phyloP scores from a whole-genome alignment of 257 asterid species.

The Nicotiana undulata region DNA sequence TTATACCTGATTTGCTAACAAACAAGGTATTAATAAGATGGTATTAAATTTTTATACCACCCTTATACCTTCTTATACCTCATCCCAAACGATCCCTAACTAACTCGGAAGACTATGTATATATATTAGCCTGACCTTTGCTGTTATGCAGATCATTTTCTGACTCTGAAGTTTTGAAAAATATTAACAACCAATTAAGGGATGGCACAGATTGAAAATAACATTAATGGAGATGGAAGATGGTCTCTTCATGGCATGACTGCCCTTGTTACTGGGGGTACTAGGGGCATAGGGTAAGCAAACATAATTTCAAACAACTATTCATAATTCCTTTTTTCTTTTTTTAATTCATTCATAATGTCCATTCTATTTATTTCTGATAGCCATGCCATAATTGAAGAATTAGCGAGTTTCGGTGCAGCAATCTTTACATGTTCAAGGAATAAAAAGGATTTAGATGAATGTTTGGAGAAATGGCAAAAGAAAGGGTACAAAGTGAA shows the following conservation, averaged over 20 bases:
- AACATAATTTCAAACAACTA: background rate
- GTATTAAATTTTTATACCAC: no score
- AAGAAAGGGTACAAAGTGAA: background rate
- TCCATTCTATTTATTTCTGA: background rate
- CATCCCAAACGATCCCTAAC: no score
- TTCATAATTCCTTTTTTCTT: background rate
- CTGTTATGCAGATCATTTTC: background rate
- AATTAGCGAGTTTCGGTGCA: background rate
- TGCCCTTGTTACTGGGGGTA: conserved; percentile 63
- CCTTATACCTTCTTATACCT: no score
- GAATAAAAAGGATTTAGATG: background rate
- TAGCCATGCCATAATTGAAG: background rate
- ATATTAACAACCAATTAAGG: background rate
- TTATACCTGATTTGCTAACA: no score
- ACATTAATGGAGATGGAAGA: conserved; percentile 9
- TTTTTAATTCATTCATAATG: background rate
- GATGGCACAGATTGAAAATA: background rate
- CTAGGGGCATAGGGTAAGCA: conserved; percentile 51
- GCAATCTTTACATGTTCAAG: background rate
- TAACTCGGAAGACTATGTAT: background rate
- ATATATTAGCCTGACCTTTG: background rate
- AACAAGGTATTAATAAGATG: no score
- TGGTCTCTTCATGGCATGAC: conserved; percentile 55
- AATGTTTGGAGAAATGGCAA: conserved; percentile 1
- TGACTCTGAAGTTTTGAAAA: background rate